Base-by-base conservation (phyloP, 2,329 filamentous ascomycete genomes). In the Parascedosporium putredinis region DNA sequence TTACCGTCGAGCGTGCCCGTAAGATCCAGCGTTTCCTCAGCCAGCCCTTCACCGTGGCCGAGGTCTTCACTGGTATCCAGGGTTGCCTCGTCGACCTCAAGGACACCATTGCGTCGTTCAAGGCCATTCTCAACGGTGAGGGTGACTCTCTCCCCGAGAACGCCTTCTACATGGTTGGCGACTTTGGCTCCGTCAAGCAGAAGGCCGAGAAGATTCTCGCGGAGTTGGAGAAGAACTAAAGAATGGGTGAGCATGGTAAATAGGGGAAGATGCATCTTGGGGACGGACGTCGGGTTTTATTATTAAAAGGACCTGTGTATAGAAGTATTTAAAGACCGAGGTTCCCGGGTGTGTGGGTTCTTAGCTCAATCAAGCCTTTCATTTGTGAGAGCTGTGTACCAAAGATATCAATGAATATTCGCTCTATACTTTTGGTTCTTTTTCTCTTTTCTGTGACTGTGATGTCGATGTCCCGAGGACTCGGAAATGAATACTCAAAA, bases 141-240 rank as follows among this genome's bases (percentile, higher is more conserved):
- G 88, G 86, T 78, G 93, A 98, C 69, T 84, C 88, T 74, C 80
- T 98, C 58, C 93, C 93, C 59, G 93, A 97, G 76, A 83, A 84
- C 83, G 84, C 75, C 69, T 77, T 95, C 84, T 96, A 95, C 85
- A 95, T 95, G 90, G 90, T 97, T 70, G 93, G 93, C 69, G 86
- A 95, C 78, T 83, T 97, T 62, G 87, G 87, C 62, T 89, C 88
- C 57, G 93, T 90, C 60, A 86, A 86, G 69, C 83, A 79, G 66
- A 98, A 98, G 88, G 93, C 91, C 78, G 90, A 96, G 84, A 95
- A 97, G 89, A 97, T 98, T 79, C 77, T 98, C 69, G 90, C 93
- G 63, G 93, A 97, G 64, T 79, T 97, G 63, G 87, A 93, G 70
- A 74, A 74, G 64, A 73, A 73, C 64, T 73, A 74, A 70, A 62